Base-by-base conservation (phyloP, 78 protist species). In the Dictyostelium brefeldianum region DNA sequence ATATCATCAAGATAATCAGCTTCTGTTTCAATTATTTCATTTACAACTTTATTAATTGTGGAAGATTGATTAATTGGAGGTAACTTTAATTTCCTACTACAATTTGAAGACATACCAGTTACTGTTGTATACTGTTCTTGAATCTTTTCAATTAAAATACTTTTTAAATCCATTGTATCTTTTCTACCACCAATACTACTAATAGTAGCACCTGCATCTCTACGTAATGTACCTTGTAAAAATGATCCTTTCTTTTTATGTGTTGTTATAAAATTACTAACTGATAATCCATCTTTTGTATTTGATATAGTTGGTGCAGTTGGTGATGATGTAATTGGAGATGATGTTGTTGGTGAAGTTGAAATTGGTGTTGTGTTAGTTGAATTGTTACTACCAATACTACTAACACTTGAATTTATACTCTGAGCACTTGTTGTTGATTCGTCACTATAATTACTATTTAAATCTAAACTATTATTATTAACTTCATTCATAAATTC, bases 1-100 rank as follows among this genome's bases (percentile, higher is more conserved):
- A 87, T 56, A 65, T 87, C 84, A 48, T 77, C 83, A 3, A 87
- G 18, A 77, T 87, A 87, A 62, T 87, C 93, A 15, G 83, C 83
- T n/a, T 87, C 93, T 0, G 93, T 87, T 77, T 87, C 93, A 65
- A 87, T 87, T 15, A 87, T 14, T 17, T 87, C 93, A 6, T 59
- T 64, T 54, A 87, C 43, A 10, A 87, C 93, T 51, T 56, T 74
- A 64, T 77, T 87, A 15, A 77, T 36, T 11, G 73, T 5, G 17
- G 84, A 64, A 3, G 50, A 27, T 27, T 11, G 15, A 12, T 74
- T n/a, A 51, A 83, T 83, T n/a, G 80, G 54, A 71, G 84, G 59
- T 47, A 77, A 54, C 27, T 36, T 9, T 27, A 84, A 74, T 57
- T 81, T 57, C 5, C 84, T 41, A 46, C 56, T 73, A n/a, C 56